These are phyloP conservation scores for Starmerella apicola DNA, from an alignment of 805 yeast species.

Conservation along the genomic window DNA sequence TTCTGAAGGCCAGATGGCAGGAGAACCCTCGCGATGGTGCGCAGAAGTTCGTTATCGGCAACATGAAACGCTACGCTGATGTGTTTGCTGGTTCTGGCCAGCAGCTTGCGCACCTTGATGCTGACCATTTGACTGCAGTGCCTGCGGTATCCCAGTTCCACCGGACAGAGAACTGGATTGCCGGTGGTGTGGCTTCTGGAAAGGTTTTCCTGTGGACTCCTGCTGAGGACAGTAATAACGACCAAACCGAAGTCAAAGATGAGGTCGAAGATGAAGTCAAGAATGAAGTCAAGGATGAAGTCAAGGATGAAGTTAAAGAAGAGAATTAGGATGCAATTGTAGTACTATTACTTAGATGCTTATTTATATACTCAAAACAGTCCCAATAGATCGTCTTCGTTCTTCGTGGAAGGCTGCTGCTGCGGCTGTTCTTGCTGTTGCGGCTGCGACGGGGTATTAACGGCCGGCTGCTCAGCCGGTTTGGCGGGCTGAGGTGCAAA, in stretches of 20 bases:
- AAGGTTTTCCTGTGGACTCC: constrained; percentile 49
- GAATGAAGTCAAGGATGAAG: constrained; percentile 1
- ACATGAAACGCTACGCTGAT: constrained; percentile 83
- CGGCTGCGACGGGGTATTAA: constrained; percentile 2
- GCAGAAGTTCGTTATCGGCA: constrained; percentile 81
- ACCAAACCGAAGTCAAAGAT: background rate
- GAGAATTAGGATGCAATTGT: no score
- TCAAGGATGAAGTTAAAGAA: background rate
- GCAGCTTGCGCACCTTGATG: constrained; percentile 63
- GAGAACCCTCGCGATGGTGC: constrained; percentile 51
- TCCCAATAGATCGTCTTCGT: constrained; percentile 25
- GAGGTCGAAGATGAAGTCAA: background rate
- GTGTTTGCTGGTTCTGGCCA: constrained; percentile 65
- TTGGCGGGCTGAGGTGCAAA: constrained; percentile 29
- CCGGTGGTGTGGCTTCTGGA: constrained; percentile 92
- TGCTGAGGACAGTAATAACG: background rate
- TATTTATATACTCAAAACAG: constrained; percentile 20
- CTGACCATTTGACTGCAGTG: constrained; percentile 62
- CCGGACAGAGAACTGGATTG: constrained; percentile 77
- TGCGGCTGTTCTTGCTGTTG: constrained; percentile 3
- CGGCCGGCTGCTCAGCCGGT: no score
- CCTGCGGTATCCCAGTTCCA: constrained; percentile 85
- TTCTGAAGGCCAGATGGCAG: constrained; percentile 83
- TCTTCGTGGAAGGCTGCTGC: background rate
- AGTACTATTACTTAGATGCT: no score